Evolutionary conservation across 768 basidiomycete genomes (phyloP).

Genomic region (Boletales sp.): DNA sequence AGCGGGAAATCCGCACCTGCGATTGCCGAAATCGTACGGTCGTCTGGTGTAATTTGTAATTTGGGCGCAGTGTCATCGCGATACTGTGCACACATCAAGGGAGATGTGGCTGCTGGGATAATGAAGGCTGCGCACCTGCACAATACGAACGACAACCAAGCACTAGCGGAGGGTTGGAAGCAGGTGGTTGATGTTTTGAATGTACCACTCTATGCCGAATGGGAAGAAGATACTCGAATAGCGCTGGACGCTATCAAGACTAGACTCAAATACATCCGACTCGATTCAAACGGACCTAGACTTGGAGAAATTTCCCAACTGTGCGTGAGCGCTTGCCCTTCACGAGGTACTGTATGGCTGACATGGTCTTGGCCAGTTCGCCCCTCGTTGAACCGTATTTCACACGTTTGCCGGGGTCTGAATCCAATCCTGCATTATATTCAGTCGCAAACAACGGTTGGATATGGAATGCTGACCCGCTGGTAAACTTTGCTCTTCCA

Average conservation of each 20-base stretch:
- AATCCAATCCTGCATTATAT: slow-evolving; percentile 51
- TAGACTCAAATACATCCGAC: slow-evolving; percentile 72
- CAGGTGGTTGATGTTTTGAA: slow-evolving; percentile 84
- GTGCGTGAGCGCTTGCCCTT: slow-evolving; percentile 43
- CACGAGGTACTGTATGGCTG: slow-evolving; percentile 1
- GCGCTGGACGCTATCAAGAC: slow-evolving; percentile 74
- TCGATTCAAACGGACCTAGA: slow-evolving; percentile 82
- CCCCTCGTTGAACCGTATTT: slow-evolving; percentile 93
- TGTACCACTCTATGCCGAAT: slow-evolving; percentile 81
- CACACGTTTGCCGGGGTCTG: slow-evolving; percentile 70
- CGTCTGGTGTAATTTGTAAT: slow-evolving; percentile 53
- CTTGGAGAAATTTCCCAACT: slow-evolving; percentile 71
- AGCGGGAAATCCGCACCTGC: slow-evolving; percentile 57
- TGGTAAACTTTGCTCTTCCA: slow-evolving; percentile 88
- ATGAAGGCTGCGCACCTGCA: slow-evolving; percentile 64
- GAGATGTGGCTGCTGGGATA: slow-evolving; percentile 66
- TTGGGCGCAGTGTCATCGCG: slow-evolving; percentile 59
- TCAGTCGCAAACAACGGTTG: slow-evolving; percentile 97
- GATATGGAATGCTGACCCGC: slow-evolving; percentile 96
- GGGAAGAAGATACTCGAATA: slow-evolving; percentile 75
- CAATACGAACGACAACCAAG: slow-evolving; percentile 41
- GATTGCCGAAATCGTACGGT: slow-evolving; percentile 61
- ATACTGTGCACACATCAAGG: slow-evolving; percentile 63
- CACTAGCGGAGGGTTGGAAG: slow-evolving; percentile 69
- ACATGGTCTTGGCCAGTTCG: slow-evolving; percentile 42